phyloP scores from a whole-genome alignment of 2,329 filamentous ascomycete species.

The Talaromyces sp. region DNA sequence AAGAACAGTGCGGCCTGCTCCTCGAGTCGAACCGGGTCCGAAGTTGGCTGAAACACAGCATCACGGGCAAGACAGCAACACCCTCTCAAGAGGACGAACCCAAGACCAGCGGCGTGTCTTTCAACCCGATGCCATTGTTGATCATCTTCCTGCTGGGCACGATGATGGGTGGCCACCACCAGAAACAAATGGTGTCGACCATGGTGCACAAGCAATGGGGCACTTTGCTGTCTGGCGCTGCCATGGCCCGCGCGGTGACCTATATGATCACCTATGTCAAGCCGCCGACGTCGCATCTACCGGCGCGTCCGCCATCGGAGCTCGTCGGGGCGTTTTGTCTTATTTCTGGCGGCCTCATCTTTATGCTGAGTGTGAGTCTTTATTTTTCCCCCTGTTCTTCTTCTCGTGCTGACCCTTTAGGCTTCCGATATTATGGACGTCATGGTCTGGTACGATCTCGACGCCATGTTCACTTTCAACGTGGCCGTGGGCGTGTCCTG shows the following conservation, averaged over 20 bases:
- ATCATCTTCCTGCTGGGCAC: slow-evolving; percentile 82
- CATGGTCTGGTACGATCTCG: slow-evolving; percentile 71
- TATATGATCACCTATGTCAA: slow-evolving; percentile 76
- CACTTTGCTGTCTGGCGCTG: slow-evolving; percentile 72
- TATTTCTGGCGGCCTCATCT: slow-evolving; percentile 80
- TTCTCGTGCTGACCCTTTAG: slow-evolving; percentile 19
- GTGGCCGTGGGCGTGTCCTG: slow-evolving; percentile 78
- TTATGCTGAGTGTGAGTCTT: slow-evolving; percentile 77
- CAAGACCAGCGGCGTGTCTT: slow-evolving; percentile 53
- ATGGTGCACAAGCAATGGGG: slow-evolving; percentile 97
- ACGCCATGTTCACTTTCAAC: slow-evolving; percentile 92
- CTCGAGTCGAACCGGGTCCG: slow-evolving; percentile 70
- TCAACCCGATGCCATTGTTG: slow-evolving; percentile 84
- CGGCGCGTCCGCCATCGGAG: slow-evolving; percentile 83
- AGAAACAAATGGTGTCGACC: slow-evolving; percentile 73
- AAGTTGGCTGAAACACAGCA: slow-evolving; percentile 47
- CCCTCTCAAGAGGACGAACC: slow-evolving; percentile 30
- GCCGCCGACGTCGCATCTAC: slow-evolving; percentile 73
- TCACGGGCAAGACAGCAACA: slow-evolving; percentile 29
- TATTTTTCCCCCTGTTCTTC: not conserved
- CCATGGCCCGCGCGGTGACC: slow-evolving; percentile 70
- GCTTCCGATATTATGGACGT: slow-evolving; percentile 69
- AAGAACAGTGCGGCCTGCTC: slow-evolving; percentile 67
- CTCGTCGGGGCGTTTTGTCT: slow-evolving; percentile 82
- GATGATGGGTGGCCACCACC: slow-evolving; percentile 94